A percentile compares a stretch with the other conserved stretches of the same genome.
Evolutionary conservation across 1,284 basidiomycete genomes (phyloP).

Genomic region (Xanthoconium separans): DNA sequence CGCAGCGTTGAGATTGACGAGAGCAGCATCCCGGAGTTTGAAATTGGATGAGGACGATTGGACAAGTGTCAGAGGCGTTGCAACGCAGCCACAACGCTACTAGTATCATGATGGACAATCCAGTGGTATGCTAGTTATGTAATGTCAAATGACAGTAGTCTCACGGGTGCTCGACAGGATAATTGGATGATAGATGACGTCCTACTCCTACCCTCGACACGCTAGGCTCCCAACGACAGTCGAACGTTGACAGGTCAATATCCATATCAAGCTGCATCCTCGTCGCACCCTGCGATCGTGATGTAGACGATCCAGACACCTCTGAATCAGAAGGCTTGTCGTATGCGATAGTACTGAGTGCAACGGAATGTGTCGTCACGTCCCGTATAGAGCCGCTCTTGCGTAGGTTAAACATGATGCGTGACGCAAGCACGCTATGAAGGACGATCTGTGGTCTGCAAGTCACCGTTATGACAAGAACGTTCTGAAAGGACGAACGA

Average conservation of each 20-base stretch:
- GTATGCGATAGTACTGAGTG: background rate
- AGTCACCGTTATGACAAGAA: background rate
- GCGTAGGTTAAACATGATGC: conserved; percentile 16
- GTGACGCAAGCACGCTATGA: conserved; percentile 15
- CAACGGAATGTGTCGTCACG: background rate
- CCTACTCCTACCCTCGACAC: background rate
- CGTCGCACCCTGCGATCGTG: background rate
- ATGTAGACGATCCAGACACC: background rate
- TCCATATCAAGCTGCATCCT: background rate
- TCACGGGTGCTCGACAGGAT: too few species aligned
- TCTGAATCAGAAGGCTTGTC: too few species aligned
- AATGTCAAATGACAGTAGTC: too few species aligned
- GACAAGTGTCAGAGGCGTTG: too few species aligned
- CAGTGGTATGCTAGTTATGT: too few species aligned
- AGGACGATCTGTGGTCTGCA: conserved; percentile 8
- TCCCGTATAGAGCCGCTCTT: background rate
- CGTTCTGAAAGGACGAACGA: background rate
- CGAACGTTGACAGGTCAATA: background rate
- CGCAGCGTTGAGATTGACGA: too few species aligned
- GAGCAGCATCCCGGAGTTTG: too few species aligned
- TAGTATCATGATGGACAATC: too few species aligned
- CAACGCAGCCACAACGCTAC: too few species aligned
- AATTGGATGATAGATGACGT: too few species aligned
- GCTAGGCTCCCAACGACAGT: background rate
- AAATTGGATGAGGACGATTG: too few species aligned